These are phyloP conservation scores for Colletotrichum somersetense DNA, from an alignment of 2,329 filamentous ascomycete species.

Conservation along the genomic window DNA sequence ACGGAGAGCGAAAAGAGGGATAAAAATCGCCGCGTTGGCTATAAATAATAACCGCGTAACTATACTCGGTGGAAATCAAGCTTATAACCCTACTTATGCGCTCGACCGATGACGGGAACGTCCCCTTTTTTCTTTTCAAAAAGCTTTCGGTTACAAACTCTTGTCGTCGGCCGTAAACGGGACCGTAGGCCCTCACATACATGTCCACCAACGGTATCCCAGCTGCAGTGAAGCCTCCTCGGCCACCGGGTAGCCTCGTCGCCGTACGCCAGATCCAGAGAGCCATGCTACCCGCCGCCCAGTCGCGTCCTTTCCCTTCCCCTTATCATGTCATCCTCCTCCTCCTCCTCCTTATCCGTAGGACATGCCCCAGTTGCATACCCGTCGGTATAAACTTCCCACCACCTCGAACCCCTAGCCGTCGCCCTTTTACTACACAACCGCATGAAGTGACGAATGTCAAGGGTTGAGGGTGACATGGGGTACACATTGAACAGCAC, in stretches of 20 bases:
- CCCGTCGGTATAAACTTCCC: conserved; percentile 52
- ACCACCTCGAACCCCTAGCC: too few relatives aligned
- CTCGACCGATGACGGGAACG: too few relatives aligned
- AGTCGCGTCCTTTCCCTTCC: conserved; percentile 14
- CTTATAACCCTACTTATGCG: too few relatives aligned
- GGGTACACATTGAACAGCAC: not conserved
- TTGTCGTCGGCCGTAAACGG: not conserved
- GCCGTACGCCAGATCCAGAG: conserved; percentile 30
- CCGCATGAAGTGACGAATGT: not conserved
- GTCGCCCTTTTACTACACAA: too few relatives aligned
- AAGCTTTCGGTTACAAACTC: too few relatives aligned
- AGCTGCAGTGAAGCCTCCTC: not conserved
- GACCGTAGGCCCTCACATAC: conserved; percentile 38
- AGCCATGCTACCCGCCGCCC: conserved; percentile 39
- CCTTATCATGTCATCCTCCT: conserved; percentile 47
- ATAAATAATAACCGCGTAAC: too few relatives aligned
- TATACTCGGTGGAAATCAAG: too few relatives aligned
- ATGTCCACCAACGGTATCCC: conserved; percentile 46
- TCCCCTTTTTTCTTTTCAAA: too few relatives aligned
- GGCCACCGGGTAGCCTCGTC: too few relatives aligned
- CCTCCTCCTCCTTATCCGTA: conserved; percentile 72
- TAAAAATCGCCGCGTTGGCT: too few relatives aligned
- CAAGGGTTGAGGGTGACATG: not conserved
- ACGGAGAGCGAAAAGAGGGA: too few relatives aligned
- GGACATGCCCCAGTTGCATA: conserved; percentile 77